Evolutionary conservation across 495 filamentous ascomycete species (phyloP).

Genomic region (Penicillium diatomitis): DNA sequence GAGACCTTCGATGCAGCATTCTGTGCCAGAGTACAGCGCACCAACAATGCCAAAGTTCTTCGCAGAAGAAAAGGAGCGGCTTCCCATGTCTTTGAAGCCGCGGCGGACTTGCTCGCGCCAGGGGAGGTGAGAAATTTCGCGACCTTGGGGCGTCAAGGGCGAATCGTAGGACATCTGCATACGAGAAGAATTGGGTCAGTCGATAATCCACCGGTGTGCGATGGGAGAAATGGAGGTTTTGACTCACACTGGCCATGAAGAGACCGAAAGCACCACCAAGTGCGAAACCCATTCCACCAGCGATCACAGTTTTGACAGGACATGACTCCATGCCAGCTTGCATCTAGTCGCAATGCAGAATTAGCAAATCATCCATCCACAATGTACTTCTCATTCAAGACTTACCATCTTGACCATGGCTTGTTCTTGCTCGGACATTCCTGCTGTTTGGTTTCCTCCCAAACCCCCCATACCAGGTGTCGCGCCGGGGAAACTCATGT

Average conservation of each 20-base stretch:
- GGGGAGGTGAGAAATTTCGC: slow-evolving; percentile 61
- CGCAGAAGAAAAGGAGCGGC: slow-evolving; percentile 70
- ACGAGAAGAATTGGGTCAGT: neutral
- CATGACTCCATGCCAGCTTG: slow-evolving; percentile 81
- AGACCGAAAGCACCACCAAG: slow-evolving; percentile 88
- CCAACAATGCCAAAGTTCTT: slow-evolving; percentile 94
- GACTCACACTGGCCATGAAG: slow-evolving; percentile 84
- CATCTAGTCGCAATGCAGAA: slow-evolving; percentile 43
- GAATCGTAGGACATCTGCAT: slow-evolving; percentile 86
- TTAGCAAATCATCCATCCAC: neutral
- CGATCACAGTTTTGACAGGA: slow-evolving; percentile 70
- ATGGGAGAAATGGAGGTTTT: neutral
- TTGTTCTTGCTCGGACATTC: slow-evolving; percentile 45
- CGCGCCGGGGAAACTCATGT: slow-evolving; percentile 41
- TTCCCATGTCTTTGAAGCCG: slow-evolving; percentile 92
- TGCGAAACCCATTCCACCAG: slow-evolving; percentile 80
- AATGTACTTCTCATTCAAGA: too few relatives aligned
- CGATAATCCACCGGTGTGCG: neutral
- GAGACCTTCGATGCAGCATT: slow-evolving; percentile 87
- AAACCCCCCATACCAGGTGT: slow-evolving; percentile 19
- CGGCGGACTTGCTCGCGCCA: slow-evolving; percentile 67
- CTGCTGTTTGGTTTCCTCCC: slow-evolving; percentile 24
- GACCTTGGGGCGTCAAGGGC: slow-evolving; percentile 54
- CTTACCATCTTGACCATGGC: slow-evolving; percentile 45
- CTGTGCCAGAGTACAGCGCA: slow-evolving; percentile 81